Percentiles rank a stretch among this genome's conserved stretches.
Evolutionary conservation across 2,329 filamentous ascomycete genomes (phyloP).

Genomic region (Aureobasidium mangrovei): DNA sequence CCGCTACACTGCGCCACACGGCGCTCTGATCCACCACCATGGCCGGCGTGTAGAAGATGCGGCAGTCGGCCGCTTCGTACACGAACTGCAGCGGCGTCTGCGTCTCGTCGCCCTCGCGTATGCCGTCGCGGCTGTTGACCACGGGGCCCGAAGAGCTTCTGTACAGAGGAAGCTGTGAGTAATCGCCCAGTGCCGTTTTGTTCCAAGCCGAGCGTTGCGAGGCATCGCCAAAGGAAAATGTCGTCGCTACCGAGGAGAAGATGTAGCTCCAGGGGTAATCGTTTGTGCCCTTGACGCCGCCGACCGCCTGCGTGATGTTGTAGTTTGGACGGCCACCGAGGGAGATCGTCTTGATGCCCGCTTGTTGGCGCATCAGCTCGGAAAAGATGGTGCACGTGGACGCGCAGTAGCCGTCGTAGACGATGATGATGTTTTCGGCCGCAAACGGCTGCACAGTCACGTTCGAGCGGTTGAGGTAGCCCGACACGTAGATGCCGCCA

Average conservation of each 20-base stretch:
- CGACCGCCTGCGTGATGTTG: slow-evolving; percentile 37
- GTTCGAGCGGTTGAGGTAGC: slow-evolving; percentile 41
- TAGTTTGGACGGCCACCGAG: slow-evolving; percentile 35
- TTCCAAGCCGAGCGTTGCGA: slow-evolving; percentile 17
- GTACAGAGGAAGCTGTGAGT: slow-evolving; percentile 22
- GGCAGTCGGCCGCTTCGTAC: slow-evolving; percentile 41
- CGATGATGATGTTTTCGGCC: slow-evolving; percentile 49
- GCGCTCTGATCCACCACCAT: slow-evolving; percentile 41
- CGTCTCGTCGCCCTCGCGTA: slow-evolving; percentile 27
- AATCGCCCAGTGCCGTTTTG: slow-evolving; percentile 22
- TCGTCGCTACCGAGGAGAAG: slow-evolving; percentile 16
- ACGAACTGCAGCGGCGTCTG: slow-evolving; percentile 42
- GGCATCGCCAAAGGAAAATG: slow-evolving; percentile 18
- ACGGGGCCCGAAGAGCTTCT: slow-evolving; percentile 19
- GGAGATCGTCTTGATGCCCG: slow-evolving; percentile 34
- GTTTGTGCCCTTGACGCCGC: slow-evolving; percentile 37
- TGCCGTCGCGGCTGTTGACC: slow-evolving; percentile 26
- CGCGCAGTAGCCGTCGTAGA: slow-evolving; percentile 38
- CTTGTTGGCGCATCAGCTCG: slow-evolving; percentile 39
- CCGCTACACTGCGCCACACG: slow-evolving; percentile 37
- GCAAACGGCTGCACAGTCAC: slow-evolving; percentile 44
- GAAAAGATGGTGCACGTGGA: slow-evolving; percentile 39
- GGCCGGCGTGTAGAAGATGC: slow-evolving; percentile 43
- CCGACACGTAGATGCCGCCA: slow-evolving; percentile 35
- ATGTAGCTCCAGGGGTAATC: slow-evolving; percentile 21